phyloP scores from a whole-genome alignment of 2,329 filamentous ascomycete genomes.

The Beauveria australis region DNA sequence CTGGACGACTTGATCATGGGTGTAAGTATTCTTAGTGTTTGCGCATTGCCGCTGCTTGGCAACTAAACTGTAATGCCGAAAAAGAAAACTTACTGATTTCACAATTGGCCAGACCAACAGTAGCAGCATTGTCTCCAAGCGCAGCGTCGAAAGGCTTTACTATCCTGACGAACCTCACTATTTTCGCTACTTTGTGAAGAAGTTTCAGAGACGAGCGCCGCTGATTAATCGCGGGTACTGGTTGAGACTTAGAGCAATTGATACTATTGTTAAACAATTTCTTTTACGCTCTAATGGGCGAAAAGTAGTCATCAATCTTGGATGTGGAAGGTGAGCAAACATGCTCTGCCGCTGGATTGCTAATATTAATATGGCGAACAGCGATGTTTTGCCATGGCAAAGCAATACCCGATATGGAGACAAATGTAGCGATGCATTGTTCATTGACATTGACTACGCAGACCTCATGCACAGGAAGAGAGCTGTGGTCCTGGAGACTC shows the following conservation, averaged over 20 bases:
- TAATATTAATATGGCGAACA: conserved; percentile 26
- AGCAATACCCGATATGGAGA: conserved; percentile 60
- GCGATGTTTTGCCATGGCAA: conserved; percentile 82
- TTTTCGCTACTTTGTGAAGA: conserved; percentile 80
- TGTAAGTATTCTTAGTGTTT: conserved; percentile 29
- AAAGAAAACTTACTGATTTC: background rate
- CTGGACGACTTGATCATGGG: conserved; percentile 48
- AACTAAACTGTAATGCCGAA: too few species aligned
- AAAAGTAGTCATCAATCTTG: conserved; percentile 75
- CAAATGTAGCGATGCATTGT: conserved; percentile 50
- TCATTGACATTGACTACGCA: conserved; percentile 81
- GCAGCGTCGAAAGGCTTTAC: conserved; percentile 86
- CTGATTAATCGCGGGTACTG: conserved; percentile 87
- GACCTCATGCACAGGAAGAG: conserved; percentile 70
- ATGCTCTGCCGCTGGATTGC: background rate
- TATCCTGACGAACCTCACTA: conserved; percentile 70
- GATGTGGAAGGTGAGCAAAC: conserved; percentile 74
- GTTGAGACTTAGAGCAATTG: conserved; percentile 75
- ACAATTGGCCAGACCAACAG: conserved; percentile 64
- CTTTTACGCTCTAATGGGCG: conserved; percentile 48
- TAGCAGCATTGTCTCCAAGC: conserved; percentile 85
- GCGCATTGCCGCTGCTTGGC: too few species aligned
- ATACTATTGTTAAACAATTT: conserved; percentile 66
- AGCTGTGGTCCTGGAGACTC: conserved; percentile 54
- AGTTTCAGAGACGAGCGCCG: conserved; percentile 74